Conservation (phyloP, 139 green algal genomes). For the Coelastrella sp. region DNA sequence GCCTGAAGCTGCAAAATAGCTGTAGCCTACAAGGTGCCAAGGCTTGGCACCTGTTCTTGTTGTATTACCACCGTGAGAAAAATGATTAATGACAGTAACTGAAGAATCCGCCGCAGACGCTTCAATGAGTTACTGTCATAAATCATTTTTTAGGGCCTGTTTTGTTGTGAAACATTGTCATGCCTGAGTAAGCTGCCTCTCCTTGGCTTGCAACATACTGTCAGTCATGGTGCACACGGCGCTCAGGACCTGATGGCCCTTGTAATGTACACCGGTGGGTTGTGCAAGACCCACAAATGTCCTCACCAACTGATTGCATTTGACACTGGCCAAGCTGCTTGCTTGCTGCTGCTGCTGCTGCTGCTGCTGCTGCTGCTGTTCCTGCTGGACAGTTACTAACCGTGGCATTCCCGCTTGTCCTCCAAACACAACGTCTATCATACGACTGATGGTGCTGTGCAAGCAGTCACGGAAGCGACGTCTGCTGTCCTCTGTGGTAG, state of each 20-base stretch:
- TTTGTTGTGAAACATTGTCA: no score
- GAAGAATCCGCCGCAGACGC: no score
- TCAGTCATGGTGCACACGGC: not conserved
- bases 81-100: no score
- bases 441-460: not conserved
- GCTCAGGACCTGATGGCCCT: not conserved
- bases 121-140: no score
- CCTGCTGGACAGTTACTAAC: not conserved
- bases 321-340: not conserved
- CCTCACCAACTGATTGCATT: not conserved
- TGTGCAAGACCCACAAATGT: not conserved
- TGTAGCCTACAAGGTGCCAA: no score
- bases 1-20: no score
- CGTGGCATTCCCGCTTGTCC: not conserved
- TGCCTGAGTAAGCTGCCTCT: not conserved
- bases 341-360: not conserved
- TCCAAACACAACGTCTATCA: not conserved
- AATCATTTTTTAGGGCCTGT: no score
- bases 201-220: not conserved
- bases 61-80: no score
- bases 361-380: conserved; percentile 25
- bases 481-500: no score
- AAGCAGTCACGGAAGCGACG: not conserved
- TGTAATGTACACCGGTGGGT: not conserved
- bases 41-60: no score